Percentiles rank a stretch among this genome's conserved stretches.
Evolutionary conservation across 805 yeast species (phyloP).

Genomic region (Saturnispora silvae): DNA sequence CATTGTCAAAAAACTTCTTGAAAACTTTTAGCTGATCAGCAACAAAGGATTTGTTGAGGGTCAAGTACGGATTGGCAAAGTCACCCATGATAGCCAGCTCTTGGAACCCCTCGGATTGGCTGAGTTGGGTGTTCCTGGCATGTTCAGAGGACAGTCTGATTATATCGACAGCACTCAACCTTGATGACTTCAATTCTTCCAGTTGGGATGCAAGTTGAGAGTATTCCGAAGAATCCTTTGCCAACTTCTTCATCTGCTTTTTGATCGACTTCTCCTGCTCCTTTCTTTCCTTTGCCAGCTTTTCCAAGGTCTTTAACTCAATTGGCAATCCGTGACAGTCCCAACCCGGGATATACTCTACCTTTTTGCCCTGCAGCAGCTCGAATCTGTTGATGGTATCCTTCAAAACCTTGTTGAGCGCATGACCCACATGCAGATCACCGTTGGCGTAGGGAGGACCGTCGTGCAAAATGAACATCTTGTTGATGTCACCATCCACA

Average conservation of each 20-base stretch:
- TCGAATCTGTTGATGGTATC: conserved; percentile 74
- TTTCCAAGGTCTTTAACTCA: conserved; percentile 69
- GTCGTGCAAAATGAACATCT: conserved; percentile 69
- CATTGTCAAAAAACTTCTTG: conserved; percentile 48
- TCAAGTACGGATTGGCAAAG: conserved; percentile 62
- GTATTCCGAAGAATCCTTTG: conserved; percentile 9
- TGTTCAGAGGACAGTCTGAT: conserved; percentile 56
- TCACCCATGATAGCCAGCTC: conserved; percentile 76
- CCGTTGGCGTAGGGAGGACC: conserved; percentile 99
- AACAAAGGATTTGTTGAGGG: conserved; percentile 65
- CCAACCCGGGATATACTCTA: conserved; percentile 89
- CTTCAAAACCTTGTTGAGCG: conserved; percentile 79
- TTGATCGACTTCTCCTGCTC: conserved; percentile 22
- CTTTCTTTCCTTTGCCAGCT: conserved; percentile 26
- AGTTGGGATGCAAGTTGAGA: conserved; percentile 9
- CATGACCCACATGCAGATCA: conserved; percentile 83
- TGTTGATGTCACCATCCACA: conserved; percentile 21
- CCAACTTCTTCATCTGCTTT: conserved; percentile 18
- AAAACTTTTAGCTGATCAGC: conserved; percentile 65
- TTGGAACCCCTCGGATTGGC: conserved; percentile 55
- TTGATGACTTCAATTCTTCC: conserved; percentile 12
- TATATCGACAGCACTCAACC: conserved; percentile 39
- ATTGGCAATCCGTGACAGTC: conserved; percentile 98
- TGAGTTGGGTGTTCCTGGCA: conserved; percentile 56
- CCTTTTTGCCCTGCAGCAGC: conserved; percentile 44